Base-by-base conservation (phyloP, 1,284 basidiomycete species). In the Fomitopsis pinicola region DNA sequence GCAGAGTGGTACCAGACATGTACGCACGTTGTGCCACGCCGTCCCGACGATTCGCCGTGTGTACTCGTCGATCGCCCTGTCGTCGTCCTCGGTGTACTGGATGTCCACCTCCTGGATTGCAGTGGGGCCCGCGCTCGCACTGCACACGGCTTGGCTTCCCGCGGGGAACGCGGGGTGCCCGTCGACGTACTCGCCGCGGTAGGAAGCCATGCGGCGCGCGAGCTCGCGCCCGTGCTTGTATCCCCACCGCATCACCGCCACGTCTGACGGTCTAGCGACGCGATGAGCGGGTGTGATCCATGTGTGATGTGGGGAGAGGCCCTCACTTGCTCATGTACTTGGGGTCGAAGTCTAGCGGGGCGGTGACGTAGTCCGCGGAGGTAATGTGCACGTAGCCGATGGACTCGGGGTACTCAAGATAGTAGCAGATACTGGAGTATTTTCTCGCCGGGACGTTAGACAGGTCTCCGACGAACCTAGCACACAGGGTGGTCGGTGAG, bases 51-150 rank as follows among this genome's bases (percentile, higher is more conserved):
- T 48, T 54, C 58, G 55, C 78, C 68, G 64, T 62, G 85, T 75
- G 80, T 84, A 87, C 58, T 86, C 80, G 64, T 87, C 86, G 60
- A 88, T 83, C 17, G 83, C 85, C 67, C 80, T 73, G 68, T 88
- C 86, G 68, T 88, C 86, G 38, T 87, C 85, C 57, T 77, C 74
- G 35, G 76, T 79, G 72, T 86, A 87, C 70, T 79, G 77, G 71
- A 88, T 80, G 58, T 85, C 80, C 2, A 67, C 66, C 2, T 59
- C 66, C 10, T 55, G 54, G 7, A 68, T 57, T 1, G 63, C 59
- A 15, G 69, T 63, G 2, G 69, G 67, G 10, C 58, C 55, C n/a
- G 42, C 56, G 15, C 40, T 58, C 42, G 30, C 53, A 9, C 59
- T 42, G 28, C 63, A 61, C 0, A n/a, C 52, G 1, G 62, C 64